Percentiles rank a stretch among this genome's conserved stretches.
These are phyloP conservation scores for Comarum palustre DNA, from an alignment of 306 rosid genomes.

Conservation along the genomic window DNA sequence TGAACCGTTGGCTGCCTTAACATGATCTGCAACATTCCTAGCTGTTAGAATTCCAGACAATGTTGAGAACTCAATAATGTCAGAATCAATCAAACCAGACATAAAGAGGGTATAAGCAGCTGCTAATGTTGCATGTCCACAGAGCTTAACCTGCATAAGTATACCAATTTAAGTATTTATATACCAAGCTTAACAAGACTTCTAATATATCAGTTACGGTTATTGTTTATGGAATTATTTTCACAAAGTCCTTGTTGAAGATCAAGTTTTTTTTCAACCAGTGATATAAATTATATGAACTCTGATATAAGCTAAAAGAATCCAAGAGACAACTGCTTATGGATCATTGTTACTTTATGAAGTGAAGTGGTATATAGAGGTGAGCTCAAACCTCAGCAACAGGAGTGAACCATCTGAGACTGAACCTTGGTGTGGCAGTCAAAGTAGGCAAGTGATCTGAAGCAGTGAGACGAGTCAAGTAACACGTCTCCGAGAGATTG, in stretches of 20 bases:
- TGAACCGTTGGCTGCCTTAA: not conserved
- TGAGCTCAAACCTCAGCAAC: constrained; percentile 6
- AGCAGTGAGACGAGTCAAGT: not conserved
- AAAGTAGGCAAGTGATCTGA: not conserved
- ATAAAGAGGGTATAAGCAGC: constrained; percentile 56
- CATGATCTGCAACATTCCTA: constrained; percentile 23
- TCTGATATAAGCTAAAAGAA: not conserved
- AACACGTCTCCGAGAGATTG: constrained; percentile 12
- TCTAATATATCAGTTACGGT: not conserved
- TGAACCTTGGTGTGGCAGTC: not conserved
- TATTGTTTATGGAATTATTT: not conserved
- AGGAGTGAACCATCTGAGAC: constrained; percentile 23
- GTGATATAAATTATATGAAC: not conserved
- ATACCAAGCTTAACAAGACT: not conserved
- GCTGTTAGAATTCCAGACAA: constrained; percentile 61
- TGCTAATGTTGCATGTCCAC: constrained; percentile 89
- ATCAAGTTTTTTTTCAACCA: not conserved
- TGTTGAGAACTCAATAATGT: constrained; percentile 54
- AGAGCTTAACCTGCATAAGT: constrained; percentile 60
- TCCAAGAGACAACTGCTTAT: not conserved
- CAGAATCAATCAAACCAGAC: constrained; percentile 39
- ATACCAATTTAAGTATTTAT: not conserved
- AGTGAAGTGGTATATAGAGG: not conserved
- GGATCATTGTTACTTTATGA: not conserved
- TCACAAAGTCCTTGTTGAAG: not conserved